phyloP scores from a whole-genome alignment of 768 basidiomycete genomes.

The Amanita exitialis region DNA sequence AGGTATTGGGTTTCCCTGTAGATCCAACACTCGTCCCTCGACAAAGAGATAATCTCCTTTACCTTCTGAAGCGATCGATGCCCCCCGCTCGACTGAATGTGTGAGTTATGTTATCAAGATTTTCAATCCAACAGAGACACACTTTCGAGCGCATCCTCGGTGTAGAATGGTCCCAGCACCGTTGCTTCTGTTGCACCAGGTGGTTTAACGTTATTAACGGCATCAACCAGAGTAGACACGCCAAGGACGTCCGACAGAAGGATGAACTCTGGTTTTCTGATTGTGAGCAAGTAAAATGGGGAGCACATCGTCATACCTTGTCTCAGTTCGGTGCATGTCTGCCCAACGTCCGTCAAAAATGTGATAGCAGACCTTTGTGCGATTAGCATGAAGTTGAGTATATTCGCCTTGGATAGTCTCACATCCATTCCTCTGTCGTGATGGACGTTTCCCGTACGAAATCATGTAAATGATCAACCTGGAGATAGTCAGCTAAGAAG shows the following conservation, averaged over 20 bases:
- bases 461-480: conserved; percentile 64
- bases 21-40: conserved; percentile 57
- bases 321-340: conserved; percentile 61
- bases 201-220: conserved; percentile 58
- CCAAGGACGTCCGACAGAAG: conserved; percentile 79
- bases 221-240: conserved; percentile 67
- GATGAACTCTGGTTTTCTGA: conserved; percentile 51
- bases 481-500: conserved; percentile 2
- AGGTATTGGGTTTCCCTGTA: conserved; percentile 54
- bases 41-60: conserved; percentile 82
- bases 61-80: conserved; percentile 77
- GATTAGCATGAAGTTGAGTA: background rate
- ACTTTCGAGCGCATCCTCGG: conserved; percentile 69
- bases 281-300: background rate
- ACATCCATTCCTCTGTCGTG: conserved; percentile 84
- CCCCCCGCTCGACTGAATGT: conserved; percentile 50
- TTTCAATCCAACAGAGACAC: conserved; percentile 12
- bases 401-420: conserved; percentile 7
- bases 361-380: conserved; percentile 43
- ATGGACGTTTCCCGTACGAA: conserved; percentile 67
- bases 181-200: conserved; percentile 61
- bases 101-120: background rate
- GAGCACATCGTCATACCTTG: conserved; percentile 26
- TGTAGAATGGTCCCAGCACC: conserved; percentile 78
- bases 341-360: conserved; percentile 67